A percentile compares a stretch with the other conserved stretches of the same genome.
phyloP scores from a whole-genome alignment of 2,329 filamentous ascomycete genomes.

The Cercospora berteroae region DNA sequence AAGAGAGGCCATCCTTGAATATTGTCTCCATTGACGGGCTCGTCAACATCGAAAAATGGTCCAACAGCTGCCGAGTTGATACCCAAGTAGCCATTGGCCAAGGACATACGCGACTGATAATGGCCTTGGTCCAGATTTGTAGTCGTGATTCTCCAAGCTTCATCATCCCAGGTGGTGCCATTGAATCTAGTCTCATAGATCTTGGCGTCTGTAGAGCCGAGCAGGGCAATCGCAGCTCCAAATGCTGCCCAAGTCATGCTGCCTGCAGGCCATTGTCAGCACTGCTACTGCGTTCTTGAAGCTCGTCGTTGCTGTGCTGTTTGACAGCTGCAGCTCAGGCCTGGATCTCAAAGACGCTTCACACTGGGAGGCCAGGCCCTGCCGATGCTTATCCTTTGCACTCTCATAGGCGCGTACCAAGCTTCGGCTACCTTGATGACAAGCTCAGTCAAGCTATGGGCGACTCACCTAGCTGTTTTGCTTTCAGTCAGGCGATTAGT shows the following conservation, averaged over 20 bases:
- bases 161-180: slow-evolving; percentile 59
- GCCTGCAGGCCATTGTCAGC: neutral
- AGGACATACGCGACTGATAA: slow-evolving; percentile 59
- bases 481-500: neutral
- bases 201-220: neutral
- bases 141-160: slow-evolving; percentile 56
- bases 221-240: neutral
- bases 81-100: slow-evolving; percentile 64
- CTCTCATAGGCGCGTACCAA: slow-evolving; percentile 1
- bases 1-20: slow-evolving; percentile 65
- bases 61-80: slow-evolving; percentile 63
- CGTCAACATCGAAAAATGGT: slow-evolving; percentile 62
- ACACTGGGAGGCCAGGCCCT: neutral
- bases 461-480: neutral
- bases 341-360: neutral
- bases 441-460: slow-evolving; percentile 3
- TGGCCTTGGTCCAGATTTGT: slow-evolving; percentile 56
- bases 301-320: neutral
- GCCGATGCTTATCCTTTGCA: neutral
- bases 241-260: neutral
- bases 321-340: neutral
- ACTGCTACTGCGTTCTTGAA: neutral
- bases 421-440: neutral
- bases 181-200: slow-evolving; percentile 52
- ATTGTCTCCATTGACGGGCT: slow-evolving; percentile 55